Base-by-base conservation (phyloP, 2,329 filamentous ascomycete species). In the Lachnellula hyalina region DNA sequence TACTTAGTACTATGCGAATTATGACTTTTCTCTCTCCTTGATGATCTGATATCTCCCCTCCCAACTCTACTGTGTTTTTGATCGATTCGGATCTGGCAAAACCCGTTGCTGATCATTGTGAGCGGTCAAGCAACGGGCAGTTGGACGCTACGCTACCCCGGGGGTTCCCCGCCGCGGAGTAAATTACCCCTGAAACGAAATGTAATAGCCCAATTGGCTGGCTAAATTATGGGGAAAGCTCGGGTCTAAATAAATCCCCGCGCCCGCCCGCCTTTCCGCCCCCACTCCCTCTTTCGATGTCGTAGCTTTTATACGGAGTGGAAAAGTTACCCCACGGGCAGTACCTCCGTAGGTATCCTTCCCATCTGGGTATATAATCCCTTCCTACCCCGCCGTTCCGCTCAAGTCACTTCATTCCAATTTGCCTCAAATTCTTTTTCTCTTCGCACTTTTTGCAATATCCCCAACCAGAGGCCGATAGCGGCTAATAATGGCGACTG, bases 401-500 rank as follows among this genome's bases (percentile, higher is more conserved):
- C 41, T 19, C 19, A 41, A 19, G 7, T 21, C 41, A 2, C 12
- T 21, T 12, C 19, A 12, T 21, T 12, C n/a, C 41, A 17, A 14
- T 44, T 21, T 44, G 6, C 41, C 19, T 44, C 11, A 3, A 19
- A 6, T 12, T 2, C 41, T 12, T 21, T 15, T 44, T 6, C 12
- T 19, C 41, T 19, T 14, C 5, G 2, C 15, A 17, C 23, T 46
- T 7, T 19, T 25, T 15, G 12, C n/a, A 17, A 12, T 9, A 32
- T 9, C 44, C 5, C 28, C 44, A 15, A 14, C 2, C 17, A 21
- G 21, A 5, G 15, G 44, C 9, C 23, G 4, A 17, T 3, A 47
- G 44, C 12, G n/a, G 19, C 5, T 21, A 51, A 56, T 28, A 17
- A 60, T 61, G 58, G 44, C 57, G 32, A 32, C 54, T 7, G 36